phyloP scores from a whole-genome alignment of 768 basidiomycete species.

The Tulasnella sp. region DNA sequence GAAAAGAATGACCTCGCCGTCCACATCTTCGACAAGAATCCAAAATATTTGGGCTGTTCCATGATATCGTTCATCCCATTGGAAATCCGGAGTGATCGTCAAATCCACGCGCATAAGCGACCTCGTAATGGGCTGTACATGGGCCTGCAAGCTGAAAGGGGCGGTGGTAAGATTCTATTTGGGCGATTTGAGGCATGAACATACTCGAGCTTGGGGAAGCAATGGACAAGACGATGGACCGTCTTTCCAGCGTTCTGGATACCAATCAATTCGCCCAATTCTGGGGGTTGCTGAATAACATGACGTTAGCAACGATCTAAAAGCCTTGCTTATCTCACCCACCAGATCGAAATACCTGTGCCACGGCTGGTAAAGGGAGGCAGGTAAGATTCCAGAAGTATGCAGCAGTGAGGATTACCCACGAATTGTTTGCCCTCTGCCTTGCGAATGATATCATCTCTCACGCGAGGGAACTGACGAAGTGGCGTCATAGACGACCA shows the following conservation, averaged over 20 bases:
- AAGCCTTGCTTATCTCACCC: constrained; percentile 16
- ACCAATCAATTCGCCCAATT: constrained; percentile 90
- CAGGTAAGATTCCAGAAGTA: background rate
- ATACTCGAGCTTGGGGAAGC: constrained; percentile 87
- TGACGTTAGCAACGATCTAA: background rate
- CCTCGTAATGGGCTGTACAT: constrained; percentile 93
- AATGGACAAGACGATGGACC: constrained; percentile 87
- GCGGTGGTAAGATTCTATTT: background rate
- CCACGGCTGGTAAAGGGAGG: constrained; percentile 50
- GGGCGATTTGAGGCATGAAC: constrained; percentile 22
- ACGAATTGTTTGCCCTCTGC: constrained; percentile 98
- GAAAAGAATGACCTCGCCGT: constrained; percentile 93
- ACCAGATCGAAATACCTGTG: constrained; percentile 91
- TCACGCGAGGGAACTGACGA: constrained; percentile 88
- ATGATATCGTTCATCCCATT: constrained; percentile 93
- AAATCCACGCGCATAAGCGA: constrained; percentile 85
- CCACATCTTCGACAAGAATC: constrained; percentile 92
- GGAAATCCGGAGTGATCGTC: constrained; percentile 93
- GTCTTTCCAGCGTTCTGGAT: constrained; percentile 86
- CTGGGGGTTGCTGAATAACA: constrained; percentile 50
- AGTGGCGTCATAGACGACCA: constrained; percentile 98
- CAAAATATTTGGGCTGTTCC: constrained; percentile 80
- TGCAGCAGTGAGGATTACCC: constrained; percentile 22
- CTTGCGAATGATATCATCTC: constrained; percentile 70
- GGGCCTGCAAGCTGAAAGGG: constrained; percentile 64